A percentile compares a stretch with the other conserved stretches of the same genome.
Evolutionary conservation across 1,284 basidiomycete species (phyloP).

Genomic region (Wallemia ichthyophaga): DNA sequence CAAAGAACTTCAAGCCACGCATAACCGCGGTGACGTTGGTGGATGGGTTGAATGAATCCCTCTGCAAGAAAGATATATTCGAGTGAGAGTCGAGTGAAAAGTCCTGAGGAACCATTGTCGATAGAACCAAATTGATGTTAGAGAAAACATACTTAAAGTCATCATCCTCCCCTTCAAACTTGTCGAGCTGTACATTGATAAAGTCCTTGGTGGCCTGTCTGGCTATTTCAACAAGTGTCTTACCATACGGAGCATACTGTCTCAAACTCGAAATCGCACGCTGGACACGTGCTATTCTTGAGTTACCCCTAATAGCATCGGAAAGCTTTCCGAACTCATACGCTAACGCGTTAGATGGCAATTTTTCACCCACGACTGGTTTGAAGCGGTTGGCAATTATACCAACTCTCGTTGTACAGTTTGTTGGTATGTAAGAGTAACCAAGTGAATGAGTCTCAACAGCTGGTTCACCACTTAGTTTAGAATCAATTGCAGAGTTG

Average conservation of each 20-base stretch:
- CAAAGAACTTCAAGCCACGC: neutral
- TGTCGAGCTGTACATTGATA: neutral
- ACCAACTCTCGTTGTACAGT: neutral
- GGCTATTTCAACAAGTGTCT: neutral
- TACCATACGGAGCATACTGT: neutral
- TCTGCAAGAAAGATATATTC: neutral
- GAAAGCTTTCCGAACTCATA: neutral
- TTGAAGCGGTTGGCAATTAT: neutral
- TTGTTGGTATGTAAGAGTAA: neutral
- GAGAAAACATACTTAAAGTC: neutral
- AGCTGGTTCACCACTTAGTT: neutral
- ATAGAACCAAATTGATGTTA: neutral
- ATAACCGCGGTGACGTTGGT: neutral
- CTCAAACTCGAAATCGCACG: neutral
- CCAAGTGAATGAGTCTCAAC: neutral
- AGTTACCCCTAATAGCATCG: neutral
- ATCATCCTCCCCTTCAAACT: neutral
- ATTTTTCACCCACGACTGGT: neutral
- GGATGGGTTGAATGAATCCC: neutral
- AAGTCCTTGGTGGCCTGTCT: neutral
- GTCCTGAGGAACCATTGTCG: neutral
- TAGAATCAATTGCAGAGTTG: neutral
- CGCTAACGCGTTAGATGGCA: neutral
- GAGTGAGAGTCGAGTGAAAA: neutral
- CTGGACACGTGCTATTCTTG: neutral